Evolutionary conservation across 805 yeast species (phyloP), one percentile per base, ranked within the genome.

Genomic region (Kodamaea fukazawae): DNA sequence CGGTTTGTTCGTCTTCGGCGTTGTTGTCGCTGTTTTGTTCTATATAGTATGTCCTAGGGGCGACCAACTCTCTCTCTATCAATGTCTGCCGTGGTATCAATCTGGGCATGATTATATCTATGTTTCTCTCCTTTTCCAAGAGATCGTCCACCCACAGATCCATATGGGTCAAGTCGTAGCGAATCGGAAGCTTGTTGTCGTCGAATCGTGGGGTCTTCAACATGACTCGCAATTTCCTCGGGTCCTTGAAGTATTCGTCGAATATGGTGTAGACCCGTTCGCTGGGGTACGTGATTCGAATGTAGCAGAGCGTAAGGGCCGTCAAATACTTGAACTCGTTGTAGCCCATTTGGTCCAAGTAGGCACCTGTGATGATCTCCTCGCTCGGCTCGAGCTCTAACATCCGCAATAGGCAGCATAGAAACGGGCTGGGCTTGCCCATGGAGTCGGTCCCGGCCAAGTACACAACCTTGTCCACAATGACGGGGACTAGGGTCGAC

Each of bases 91-190:
- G 53, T 3, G 59, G 60, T 3, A 58, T 58, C 55, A 88, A 45
- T 48, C 87, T 46, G 0, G 96, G 96, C 34, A 91, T 55, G 2
- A 86, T 78, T 38, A 89, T 63, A 34, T 86, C 96, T 49, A 85
- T 75, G 14, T 84, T 82, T 43, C 87, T 71, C 28, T 75, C 77
- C 26, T 73, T 67, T 1, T 54, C 65, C 17, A 83, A 57, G 34
- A 91, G 55, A 29, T 63, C 61, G 50, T 91, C 96, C 0, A 79
- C 74, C 53, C 82, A 75, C 54, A 82, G 91, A 58, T 91, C 98
- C 63, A 91, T 70, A 52, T 78, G 73, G 4, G 51, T 51, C 14
- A 67, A 23, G 15, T 67, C 62, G 38, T 79, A 58, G 25, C 55
- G 63, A 7, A 56, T 49, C 2, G 65, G 60, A 1, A 45, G 61